phyloP scores from a whole-genome alignment of 1,284 basidiomycete species.

The Waitea zeae region DNA sequence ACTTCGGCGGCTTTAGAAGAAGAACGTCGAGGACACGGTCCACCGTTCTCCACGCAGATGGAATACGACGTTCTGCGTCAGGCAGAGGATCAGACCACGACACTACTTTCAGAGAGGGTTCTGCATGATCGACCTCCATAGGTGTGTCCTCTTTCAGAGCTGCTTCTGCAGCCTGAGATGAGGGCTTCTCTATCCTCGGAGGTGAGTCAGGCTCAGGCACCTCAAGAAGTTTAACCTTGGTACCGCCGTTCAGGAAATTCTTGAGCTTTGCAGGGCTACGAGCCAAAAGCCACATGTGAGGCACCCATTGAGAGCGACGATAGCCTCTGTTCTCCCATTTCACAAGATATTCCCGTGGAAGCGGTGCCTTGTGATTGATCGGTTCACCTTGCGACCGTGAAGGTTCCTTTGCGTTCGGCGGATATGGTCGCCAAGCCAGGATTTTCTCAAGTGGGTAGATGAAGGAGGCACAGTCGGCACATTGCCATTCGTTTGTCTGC shows the following conservation, averaged over 20 bases:
- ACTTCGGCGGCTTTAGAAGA: conserved; percentile 29
- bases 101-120: neutral
- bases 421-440: conserved; percentile 78
- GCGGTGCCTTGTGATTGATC: conserved; percentile 34
- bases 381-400: conserved; percentile 20
- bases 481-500: conserved; percentile 45
- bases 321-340: conserved; percentile 75
- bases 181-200: too few species aligned
- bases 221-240: conserved; percentile 48
- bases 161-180: too few species aligned
- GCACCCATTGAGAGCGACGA: conserved; percentile 69
- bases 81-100: conserved; percentile 10
- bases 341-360: conserved; percentile 79
- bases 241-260: conserved; percentile 59
- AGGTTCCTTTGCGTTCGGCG: conserved; percentile 38
- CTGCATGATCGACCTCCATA: neutral
- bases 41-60: conserved; percentile 57
- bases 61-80: conserved; percentile 46
- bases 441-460: conserved; percentile 67
- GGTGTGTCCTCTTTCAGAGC: too few species aligned
- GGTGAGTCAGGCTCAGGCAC: conserved; percentile 17
- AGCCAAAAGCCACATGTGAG: conserved; percentile 75
- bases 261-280: conserved; percentile 44
- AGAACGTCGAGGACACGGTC: conserved; percentile 69
- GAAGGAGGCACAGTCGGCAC: conserved; percentile 67